A percentile compares a stretch with the other conserved stretches of the same genome.
phyloP scores from a whole-genome alignment of 2,329 filamentous ascomycete genomes.

The Fusarium liriodendri region DNA sequence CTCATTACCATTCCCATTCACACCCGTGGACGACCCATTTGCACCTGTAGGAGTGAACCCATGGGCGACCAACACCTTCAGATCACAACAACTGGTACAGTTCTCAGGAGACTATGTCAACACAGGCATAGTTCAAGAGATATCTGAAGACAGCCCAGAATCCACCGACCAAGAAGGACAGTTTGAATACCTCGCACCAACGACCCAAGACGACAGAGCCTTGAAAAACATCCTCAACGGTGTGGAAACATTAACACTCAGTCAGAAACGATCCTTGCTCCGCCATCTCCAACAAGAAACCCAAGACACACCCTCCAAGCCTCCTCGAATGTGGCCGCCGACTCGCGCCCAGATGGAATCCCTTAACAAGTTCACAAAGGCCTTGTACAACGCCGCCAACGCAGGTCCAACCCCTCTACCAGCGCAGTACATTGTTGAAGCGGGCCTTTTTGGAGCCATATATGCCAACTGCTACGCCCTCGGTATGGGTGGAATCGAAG shows the following conservation, averaged over 20 bases:
- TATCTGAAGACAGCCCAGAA: conserved; percentile 8
- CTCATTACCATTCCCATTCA: not conserved
- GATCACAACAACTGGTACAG: not conserved
- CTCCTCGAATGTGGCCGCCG: not conserved
- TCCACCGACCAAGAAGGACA: not conserved
- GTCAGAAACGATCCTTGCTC: conserved; percentile 38
- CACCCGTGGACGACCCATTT: not conserved
- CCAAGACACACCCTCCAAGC: not conserved
- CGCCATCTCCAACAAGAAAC: conserved; percentile 36
- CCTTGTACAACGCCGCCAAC: conserved; percentile 27
- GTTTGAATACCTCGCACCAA: not conserved
- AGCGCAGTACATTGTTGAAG: conserved; percentile 29
- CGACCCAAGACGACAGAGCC: conserved; percentile 1
- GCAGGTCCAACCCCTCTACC: conserved; percentile 26
- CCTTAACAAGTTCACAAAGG: conserved; percentile 32
- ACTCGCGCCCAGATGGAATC: conserved; percentile 36
- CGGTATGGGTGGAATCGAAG: conserved; percentile 43
- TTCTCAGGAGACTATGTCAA: not conserved
- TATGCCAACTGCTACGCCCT: conserved; percentile 52
- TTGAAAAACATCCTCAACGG: conserved; percentile 27
- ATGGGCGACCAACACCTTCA: not conserved
- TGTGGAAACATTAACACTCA: conserved; percentile 26
- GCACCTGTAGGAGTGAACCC: not conserved
- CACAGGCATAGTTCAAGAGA: conserved; percentile 11
- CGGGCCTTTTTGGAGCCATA: conserved; percentile 48